These are phyloP conservation scores for Entomortierella parvispora DNA, from an alignment of 192 early-diverging fungal species.

Conservation along the genomic window DNA sequence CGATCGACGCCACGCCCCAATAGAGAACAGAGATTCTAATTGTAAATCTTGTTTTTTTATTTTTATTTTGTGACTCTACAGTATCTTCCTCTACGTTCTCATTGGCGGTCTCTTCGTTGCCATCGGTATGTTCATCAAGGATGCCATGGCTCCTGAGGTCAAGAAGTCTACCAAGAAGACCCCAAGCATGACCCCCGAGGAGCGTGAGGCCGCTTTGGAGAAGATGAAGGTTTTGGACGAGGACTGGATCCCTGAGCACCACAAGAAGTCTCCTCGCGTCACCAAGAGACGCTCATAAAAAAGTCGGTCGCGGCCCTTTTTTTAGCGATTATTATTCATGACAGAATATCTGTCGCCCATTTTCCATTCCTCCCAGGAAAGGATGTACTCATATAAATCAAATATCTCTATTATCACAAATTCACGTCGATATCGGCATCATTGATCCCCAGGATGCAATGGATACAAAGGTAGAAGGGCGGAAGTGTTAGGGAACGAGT, in stretches of 20 bases:
- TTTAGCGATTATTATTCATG: not conserved
- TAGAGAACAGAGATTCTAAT: not conserved
- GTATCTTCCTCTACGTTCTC: constrained; percentile 49
- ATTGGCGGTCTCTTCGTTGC: constrained; percentile 47
- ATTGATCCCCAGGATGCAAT: too few species aligned
- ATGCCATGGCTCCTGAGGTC: constrained; percentile 29
- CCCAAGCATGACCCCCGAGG: constrained; percentile 46
- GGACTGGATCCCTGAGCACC: constrained; percentile 55
- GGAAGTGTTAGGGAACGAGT: too few species aligned
- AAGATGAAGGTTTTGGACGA: constrained; percentile 52
- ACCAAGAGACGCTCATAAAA: constrained; percentile 39
- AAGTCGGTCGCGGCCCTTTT: not conserved
- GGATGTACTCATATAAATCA: too few species aligned
- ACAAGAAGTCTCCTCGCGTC: constrained; percentile 53
- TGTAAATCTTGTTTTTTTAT: not conserved
- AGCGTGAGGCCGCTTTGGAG: constrained; percentile 48
- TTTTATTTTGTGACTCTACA: not conserved
- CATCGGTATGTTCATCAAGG: constrained; percentile 47
- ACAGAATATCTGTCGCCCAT: too few species aligned
- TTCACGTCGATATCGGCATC: too few species aligned
- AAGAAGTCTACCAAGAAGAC: constrained; percentile 42
- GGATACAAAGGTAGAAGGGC: too few species aligned
- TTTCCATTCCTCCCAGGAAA: not conserved
- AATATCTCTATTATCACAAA: too few species aligned
- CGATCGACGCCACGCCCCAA: not conserved